Conservation (phyloP, 768 basidiomycete genomes). For the Tephrocybe sp. region DNA sequence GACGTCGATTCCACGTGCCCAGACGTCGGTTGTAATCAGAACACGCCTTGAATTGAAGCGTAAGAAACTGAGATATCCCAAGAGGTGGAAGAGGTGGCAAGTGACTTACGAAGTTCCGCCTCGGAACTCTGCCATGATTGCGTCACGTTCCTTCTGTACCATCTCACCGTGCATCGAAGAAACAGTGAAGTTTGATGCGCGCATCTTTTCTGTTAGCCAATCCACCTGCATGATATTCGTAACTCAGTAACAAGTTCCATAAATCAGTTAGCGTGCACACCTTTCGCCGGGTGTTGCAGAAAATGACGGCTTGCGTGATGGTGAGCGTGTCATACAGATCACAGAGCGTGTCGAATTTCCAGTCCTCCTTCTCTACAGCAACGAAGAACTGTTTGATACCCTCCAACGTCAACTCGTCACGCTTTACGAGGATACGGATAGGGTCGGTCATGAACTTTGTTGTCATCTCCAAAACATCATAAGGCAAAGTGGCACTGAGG, state of each 20-base stretch:
- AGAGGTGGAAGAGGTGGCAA: slow-evolving; percentile 7
- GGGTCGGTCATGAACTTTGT: slow-evolving; percentile 99
- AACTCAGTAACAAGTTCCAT: slow-evolving; percentile 8
- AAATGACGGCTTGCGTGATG: slow-evolving; percentile 98
- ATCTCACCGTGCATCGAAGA: slow-evolving; percentile 96
- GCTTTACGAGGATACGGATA: slow-evolving; percentile 97
- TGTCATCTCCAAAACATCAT: slow-evolving; percentile 98
- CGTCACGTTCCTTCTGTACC: slow-evolving; percentile 93
- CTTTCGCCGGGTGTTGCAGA: slow-evolving; percentile 98
- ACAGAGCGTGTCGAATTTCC: slow-evolving; percentile 98
- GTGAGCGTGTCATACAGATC: slow-evolving; percentile 98
- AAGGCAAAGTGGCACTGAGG: slow-evolving; percentile 92
- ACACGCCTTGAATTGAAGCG: slow-evolving; percentile 63
- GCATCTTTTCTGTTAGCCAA: slow-evolving; percentile 99
- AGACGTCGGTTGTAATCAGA: slow-evolving; percentile 93
- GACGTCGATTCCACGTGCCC: slow-evolving; percentile 98
- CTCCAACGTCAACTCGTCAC: slow-evolving; percentile 97
- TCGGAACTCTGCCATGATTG: slow-evolving; percentile 96
- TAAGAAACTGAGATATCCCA: slow-evolving; percentile 20
- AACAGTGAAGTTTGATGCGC: slow-evolving; percentile 97
- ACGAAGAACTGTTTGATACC: slow-evolving; percentile 98
- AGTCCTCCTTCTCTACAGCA: slow-evolving; percentile 98
- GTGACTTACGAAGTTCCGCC: slow-evolving; percentile 80
- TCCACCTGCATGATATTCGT: slow-evolving; percentile 61
- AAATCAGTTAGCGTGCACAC: slow-evolving; percentile 37